These are phyloP conservation scores for Suillus weaverae DNA, from an alignment of 768 basidiomycete species.

Conservation along the genomic window DNA sequence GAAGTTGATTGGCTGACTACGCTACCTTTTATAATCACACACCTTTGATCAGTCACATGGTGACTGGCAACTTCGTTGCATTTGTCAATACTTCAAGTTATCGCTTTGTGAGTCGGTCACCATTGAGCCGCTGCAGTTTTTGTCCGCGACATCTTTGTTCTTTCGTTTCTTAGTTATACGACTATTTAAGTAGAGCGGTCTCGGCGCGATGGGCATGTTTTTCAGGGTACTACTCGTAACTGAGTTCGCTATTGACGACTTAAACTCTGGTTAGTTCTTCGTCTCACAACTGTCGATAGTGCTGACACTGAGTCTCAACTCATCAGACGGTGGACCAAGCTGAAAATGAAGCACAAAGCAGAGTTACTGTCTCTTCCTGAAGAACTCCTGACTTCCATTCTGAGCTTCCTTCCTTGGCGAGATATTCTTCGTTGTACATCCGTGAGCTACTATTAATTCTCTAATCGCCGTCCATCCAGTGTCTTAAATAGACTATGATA, in stretches of 20 bases:
- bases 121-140: background rate
- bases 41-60: conserved; percentile 1
- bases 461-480: background rate
- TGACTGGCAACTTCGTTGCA: background rate
- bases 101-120: background rate
- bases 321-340: background rate
- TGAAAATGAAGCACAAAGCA: background rate
- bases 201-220: background rate
- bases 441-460: background rate
- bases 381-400: background rate
- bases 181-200: background rate
- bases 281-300: background rate
- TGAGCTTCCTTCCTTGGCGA: background rate
- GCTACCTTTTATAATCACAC: background rate
- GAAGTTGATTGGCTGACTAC: background rate
- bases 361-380: background rate
- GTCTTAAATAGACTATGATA: background rate
- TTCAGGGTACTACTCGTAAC: background rate
- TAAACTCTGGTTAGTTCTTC: background rate
- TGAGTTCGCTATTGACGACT: background rate
- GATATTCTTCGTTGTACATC: conserved; percentile 1
- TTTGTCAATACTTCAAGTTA: background rate
- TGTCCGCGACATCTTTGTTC: background rate
- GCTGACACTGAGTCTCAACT: background rate
- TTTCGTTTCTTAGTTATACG: background rate